Conservation (phyloP, 2,329 filamentous ascomycete genomes). For the Colletotrichum tofieldiae region DNA sequence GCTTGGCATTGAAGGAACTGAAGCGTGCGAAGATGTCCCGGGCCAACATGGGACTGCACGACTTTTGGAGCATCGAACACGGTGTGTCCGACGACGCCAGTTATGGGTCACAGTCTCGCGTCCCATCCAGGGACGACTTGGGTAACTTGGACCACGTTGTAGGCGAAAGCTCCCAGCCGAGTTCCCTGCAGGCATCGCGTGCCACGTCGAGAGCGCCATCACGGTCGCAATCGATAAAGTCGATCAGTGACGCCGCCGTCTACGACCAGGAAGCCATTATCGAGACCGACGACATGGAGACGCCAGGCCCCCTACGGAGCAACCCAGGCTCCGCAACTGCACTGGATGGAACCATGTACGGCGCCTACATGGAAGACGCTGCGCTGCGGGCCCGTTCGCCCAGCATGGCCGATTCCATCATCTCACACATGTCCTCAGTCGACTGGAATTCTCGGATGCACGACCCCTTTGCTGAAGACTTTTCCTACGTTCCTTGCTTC, state of each 20-base stretch:
- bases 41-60: slow-evolving; percentile 67
- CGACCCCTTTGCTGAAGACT: slow-evolving; percentile 85
- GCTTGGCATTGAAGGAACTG: slow-evolving; percentile 70
- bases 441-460: slow-evolving; percentile 72
- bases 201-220: slow-evolving; percentile 65
- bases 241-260: slow-evolving; percentile 47
- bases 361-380: slow-evolving; percentile 74
- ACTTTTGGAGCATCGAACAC: slow-evolving; percentile 89
- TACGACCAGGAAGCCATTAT: slow-evolving; percentile 33
- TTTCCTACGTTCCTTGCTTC: slow-evolving; percentile 93
- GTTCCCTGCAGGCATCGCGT: slow-evolving; percentile 57
- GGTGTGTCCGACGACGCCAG: slow-evolving; percentile 72
- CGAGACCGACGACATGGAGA: slow-evolving; percentile 68
- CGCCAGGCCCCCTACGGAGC: slow-evolving; percentile 64
- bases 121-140: slow-evolving; percentile 59
- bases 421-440: slow-evolving; percentile 78
- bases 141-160: slow-evolving; percentile 50
- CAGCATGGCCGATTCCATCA: slow-evolving; percentile 85
- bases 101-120: slow-evolving; percentile 60
- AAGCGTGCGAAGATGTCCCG: slow-evolving; percentile 70
- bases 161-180: slow-evolving; percentile 55
- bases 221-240: slow-evolving; percentile 63
- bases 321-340: slow-evolving; percentile 69
- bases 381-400: slow-evolving; percentile 78
- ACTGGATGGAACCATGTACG: slow-evolving; percentile 85